Conservation (phyloP, 371 early-diverging fungal genomes). For the Fennellomyces sp. region DNA sequence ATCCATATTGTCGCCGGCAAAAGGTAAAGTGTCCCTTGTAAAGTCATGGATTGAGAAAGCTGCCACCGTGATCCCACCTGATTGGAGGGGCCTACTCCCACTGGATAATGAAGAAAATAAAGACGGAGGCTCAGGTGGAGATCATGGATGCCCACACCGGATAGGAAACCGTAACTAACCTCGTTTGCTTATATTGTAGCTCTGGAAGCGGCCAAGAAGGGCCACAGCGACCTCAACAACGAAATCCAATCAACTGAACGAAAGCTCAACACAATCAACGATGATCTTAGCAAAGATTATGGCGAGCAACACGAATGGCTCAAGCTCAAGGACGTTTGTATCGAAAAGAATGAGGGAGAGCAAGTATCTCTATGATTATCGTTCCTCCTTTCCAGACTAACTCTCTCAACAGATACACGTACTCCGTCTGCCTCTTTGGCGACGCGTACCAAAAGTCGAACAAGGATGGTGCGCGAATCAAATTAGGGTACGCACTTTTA, state of each 20-base stretch:
- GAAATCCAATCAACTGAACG: slow-evolving; percentile 33
- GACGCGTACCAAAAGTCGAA: slow-evolving; percentile 74
- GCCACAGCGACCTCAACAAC: slow-evolving; percentile 36
- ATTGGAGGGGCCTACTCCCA: slow-evolving; percentile 11
- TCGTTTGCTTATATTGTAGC: slow-evolving; percentile 20
- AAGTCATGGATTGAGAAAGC: slow-evolving; percentile 7
- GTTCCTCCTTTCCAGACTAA: not conserved
- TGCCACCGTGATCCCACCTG: slow-evolving; percentile 10
- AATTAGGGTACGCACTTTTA: slow-evolving; percentile 68
- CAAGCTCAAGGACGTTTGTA: slow-evolving; percentile 69
- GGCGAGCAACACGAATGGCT: slow-evolving; percentile 66
- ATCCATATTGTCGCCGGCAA: not conserved
- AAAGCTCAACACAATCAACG: slow-evolving; percentile 39
- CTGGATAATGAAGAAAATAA: not conserved
- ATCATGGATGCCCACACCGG: too few species aligned
- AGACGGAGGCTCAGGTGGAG: slow-evolving; percentile 11
- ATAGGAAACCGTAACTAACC: not conserved
- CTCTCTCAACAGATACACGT: slow-evolving; percentile 64
- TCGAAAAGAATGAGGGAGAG: slow-evolving; percentile 72
- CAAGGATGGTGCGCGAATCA: slow-evolving; percentile 53
- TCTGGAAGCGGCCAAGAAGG: slow-evolving; percentile 36
- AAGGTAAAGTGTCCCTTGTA: slow-evolving; percentile 17
- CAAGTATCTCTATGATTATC: slow-evolving; percentile 40
- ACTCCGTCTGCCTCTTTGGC: slow-evolving; percentile 83
- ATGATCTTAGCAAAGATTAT: slow-evolving; percentile 59